Conservation (phyloP, 192 early-diverging fungal species). For the Coemansia sp. region DNA sequence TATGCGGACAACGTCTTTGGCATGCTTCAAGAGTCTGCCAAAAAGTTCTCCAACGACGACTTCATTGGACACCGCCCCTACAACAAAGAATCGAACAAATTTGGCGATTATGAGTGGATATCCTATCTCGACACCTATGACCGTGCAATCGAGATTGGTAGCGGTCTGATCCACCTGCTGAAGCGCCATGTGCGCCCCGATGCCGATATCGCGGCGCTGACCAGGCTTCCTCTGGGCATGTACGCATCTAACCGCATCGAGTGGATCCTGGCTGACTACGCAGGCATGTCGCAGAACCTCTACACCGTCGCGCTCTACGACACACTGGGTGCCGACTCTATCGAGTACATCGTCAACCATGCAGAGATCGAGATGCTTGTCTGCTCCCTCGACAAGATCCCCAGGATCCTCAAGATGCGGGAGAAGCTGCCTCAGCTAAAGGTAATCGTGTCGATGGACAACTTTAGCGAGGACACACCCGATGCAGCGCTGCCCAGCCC, state of each 20-base stretch:
- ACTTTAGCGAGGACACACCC: conserved; percentile 22
- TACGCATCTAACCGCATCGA: conserved; percentile 76
- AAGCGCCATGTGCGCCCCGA: conserved; percentile 52
- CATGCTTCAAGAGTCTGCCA: conserved; percentile 55
- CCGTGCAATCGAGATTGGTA: conserved; percentile 64
- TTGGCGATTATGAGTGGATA: conserved; percentile 70
- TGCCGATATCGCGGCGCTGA: conserved; percentile 30
- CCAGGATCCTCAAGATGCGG: conserved; percentile 60
- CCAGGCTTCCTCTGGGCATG: conserved; percentile 60
- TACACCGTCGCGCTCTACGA: conserved; percentile 83
- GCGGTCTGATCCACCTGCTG: conserved; percentile 65
- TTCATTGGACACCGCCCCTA: conserved; percentile 68
- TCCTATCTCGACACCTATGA: conserved; percentile 65
- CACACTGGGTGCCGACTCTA: conserved; percentile 79
- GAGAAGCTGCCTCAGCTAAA: conserved; percentile 67
- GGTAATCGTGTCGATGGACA: conserved; percentile 74
- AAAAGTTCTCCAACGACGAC: conserved; percentile 54
- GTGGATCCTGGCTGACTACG: conserved; percentile 73
- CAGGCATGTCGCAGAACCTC: conserved; percentile 62
- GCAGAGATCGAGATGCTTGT: conserved; percentile 72
- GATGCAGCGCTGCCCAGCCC: conserved; percentile 36
- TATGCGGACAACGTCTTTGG: conserved; percentile 41
- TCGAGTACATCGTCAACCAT: conserved; percentile 86
- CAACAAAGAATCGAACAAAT: conserved; percentile 59
- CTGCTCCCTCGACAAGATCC: conserved; percentile 61